These are phyloP conservation scores for Coemansia nantahalensis DNA, from an alignment of 192 early-diverging fungal genomes.

Conservation along the genomic window DNA sequence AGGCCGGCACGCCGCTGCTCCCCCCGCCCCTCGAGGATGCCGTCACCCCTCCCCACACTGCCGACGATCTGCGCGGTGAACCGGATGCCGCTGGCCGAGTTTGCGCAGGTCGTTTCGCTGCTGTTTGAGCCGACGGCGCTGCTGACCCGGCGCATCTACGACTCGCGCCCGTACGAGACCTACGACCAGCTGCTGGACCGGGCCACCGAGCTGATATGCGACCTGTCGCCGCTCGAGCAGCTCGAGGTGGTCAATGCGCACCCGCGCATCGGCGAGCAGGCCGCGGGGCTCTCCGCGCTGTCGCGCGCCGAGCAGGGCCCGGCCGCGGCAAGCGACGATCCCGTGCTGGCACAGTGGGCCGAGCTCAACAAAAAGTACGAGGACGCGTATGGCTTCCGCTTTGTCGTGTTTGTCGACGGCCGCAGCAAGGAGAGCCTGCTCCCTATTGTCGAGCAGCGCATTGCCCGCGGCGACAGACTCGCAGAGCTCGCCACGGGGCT, in stretches of 20 bases:
- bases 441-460: conserved; percentile 68
- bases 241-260: conserved; percentile 86
- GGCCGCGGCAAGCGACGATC: conserved; percentile 55
- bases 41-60: conserved; percentile 46
- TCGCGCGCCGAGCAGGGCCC: conserved; percentile 69
- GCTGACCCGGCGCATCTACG: conserved; percentile 67
- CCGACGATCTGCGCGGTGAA: conserved; percentile 68
- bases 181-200: conserved; percentile 68
- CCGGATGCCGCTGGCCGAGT: conserved; percentile 52
- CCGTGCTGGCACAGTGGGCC: conserved; percentile 59
- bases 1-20: too few species aligned
- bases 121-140: conserved; percentile 86
- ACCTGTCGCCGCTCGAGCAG: conserved; percentile 63
- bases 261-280: conserved; percentile 79
- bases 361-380: conserved; percentile 67
- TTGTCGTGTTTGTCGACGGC: conserved; percentile 81
- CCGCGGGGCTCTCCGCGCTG: conserved; percentile 65
- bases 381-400: conserved; percentile 74
- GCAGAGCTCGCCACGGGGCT: conserved; percentile 71
- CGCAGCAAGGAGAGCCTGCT: conserved; percentile 71
- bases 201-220: conserved; percentile 50
- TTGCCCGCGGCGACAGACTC: conserved; percentile 59
- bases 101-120: conserved; percentile 62
- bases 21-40: too few species aligned
- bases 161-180: conserved; percentile 65